Base-by-base conservation (phyloP, 2,329 filamentous ascomycete species). In the Hymenoscyphus salicellus region DNA sequence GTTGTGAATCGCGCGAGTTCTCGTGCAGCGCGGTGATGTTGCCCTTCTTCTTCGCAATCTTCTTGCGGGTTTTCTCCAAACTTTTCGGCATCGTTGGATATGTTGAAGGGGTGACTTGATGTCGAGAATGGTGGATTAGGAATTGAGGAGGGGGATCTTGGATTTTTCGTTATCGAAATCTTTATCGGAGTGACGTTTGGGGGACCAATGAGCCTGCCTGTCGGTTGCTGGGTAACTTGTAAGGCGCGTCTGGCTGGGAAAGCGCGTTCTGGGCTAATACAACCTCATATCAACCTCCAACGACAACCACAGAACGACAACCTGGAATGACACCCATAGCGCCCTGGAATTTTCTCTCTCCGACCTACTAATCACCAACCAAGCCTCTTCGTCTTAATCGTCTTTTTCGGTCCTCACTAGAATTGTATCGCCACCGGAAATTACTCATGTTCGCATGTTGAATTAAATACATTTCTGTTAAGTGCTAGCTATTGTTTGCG, bases 31-130 rank as follows among this genome's bases (percentile, higher is more conserved):
- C 84, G 33, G 89, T 88, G 57, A 92, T 84, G 46, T 87, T 86
- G 23, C 87, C 86, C 70, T 90, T 87, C 84, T 97, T 97, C 81
- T 96, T 97, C 38, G 87, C 82, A 69, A 98, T 94, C 69, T 92
- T 87, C 80, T 98, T 98, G 68, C 90, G 86, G 23, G 95, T 90
- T 76, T 97, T 98, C 68, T 86, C 81, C 6, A 97, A 79, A 55
- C 89, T 86, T 75, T 87, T 89, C 16, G 91, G 85, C 93, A 96
- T 96, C 28, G 72, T 83, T 26, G 74, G 63, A 32, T n/a, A 33
- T 33, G 43, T 23, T 11, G 46, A 20, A 52, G 23, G 46, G 46
- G 26, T 14, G 43, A 23, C 43, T 23, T 23, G 46, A 5, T 49
- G 43, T 26, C 23, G 46, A 26, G 20, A 52, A 52, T 52, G 46